Evolutionary conservation across 805 yeast genomes (phyloP).

Genomic region (Kluyveromyces starmeri): DNA sequence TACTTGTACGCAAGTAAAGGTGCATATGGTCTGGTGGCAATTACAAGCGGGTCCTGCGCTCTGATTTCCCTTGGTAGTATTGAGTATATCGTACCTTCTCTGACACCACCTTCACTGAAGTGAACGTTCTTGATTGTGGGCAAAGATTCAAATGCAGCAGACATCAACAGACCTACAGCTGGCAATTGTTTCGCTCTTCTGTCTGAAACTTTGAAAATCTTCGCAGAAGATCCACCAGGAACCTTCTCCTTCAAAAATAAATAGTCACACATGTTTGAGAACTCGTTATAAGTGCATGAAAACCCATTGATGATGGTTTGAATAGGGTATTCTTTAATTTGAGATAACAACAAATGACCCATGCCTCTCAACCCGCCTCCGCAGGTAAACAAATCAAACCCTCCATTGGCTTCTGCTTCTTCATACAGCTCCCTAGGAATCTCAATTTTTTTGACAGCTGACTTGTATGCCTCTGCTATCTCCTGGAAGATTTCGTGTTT

Average conservation of each 20-base stretch:
- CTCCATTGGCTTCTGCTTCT: conserved; percentile 47
- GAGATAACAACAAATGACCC: conserved; percentile 49
- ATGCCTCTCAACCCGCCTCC: conserved; percentile 72
- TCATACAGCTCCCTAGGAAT: conserved; percentile 44
- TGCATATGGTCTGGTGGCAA: conserved; percentile 66
- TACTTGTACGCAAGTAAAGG: conserved; percentile 55
- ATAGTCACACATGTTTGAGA: conserved; percentile 42
- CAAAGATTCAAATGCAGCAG: conserved; percentile 53
- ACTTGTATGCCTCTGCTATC: conserved; percentile 40
- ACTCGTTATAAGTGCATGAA: conserved; percentile 46
- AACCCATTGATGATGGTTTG: conserved; percentile 65
- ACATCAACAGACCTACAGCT: conserved; percentile 53
- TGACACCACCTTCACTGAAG: conserved; percentile 68
- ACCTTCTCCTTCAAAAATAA: conserved; percentile 40
- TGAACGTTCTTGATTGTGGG: conserved; percentile 55
- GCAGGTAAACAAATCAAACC: conserved; percentile 55
- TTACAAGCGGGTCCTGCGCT: conserved; percentile 57
- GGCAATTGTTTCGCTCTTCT: conserved; percentile 61
- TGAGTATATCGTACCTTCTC: conserved; percentile 67
- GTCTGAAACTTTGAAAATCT: conserved; percentile 56
- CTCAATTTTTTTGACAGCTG: conserved; percentile 42
- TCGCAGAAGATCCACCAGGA: conserved; percentile 33
- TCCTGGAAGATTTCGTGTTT: conserved; percentile 43
- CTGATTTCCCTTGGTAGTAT: conserved; percentile 49
- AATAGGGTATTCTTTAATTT: conserved; percentile 51